These are phyloP conservation scores for Paramecium biaurelia DNA, from an alignment of 73 alveolate species.

Conservation along the genomic window DNA sequence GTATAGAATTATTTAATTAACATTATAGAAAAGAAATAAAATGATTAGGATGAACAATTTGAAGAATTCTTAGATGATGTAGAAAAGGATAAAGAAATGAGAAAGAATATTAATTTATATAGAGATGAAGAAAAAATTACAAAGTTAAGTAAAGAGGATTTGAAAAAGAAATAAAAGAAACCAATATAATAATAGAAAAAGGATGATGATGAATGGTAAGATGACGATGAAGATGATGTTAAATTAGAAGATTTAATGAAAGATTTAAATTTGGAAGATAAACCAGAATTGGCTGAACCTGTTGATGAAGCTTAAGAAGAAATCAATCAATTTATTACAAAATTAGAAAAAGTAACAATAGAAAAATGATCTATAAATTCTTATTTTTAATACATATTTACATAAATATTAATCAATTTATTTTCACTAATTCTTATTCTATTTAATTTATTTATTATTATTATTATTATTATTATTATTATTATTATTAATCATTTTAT, in stretches of 20 bases:
- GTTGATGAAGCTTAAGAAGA: slow-evolving; percentile 49
- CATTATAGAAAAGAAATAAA: slow-evolving; percentile 58
- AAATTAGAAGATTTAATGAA: slow-evolving; percentile 59
- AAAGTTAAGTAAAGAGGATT: slow-evolving; percentile 4
- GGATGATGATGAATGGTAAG: slow-evolving; percentile 45
- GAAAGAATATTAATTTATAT: slow-evolving; percentile 61
- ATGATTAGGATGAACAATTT: slow-evolving; percentile 40
- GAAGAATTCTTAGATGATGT: slow-evolving; percentile 67
- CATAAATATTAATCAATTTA: not conserved
- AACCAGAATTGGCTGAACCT: slow-evolving; percentile 24
- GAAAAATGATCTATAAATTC: slow-evolving; percentile 51
- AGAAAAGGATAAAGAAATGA: slow-evolving; percentile 52
- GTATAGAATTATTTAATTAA: not conserved
- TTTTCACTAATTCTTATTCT: not conserved
- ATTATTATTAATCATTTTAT: no score
- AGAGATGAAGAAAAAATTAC: slow-evolving; percentile 55
- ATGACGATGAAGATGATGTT: slow-evolving; percentile 46
- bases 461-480: not conserved
- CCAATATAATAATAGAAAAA: slow-evolving; percentile 22
- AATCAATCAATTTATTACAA: slow-evolving; percentile 44
- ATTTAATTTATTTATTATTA: no score
- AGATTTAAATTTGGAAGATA: slow-evolving; percentile 56
- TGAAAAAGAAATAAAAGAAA: slow-evolving; percentile 36
- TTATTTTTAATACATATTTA: not conserved
- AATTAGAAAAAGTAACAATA: slow-evolving; percentile 51